A percentile compares a stretch with the other conserved stretches of the same genome.
These are phyloP conservation scores for Aureobasidium sp. DNA, from an alignment of 2,329 filamentous ascomycete genomes.

Conservation along the genomic window DNA sequence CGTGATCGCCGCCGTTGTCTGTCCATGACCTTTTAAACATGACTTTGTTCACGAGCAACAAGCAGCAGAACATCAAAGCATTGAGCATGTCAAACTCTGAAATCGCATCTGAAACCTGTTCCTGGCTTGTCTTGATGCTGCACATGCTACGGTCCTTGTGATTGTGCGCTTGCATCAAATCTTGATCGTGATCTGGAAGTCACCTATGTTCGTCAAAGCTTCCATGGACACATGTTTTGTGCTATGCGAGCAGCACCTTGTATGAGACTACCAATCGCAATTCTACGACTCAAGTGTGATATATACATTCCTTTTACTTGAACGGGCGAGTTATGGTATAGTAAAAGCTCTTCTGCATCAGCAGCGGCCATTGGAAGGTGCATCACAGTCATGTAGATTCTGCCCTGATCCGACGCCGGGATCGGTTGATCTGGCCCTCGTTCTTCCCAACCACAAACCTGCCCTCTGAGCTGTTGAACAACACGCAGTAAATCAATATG, in stretches of 20 bases:
- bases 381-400: neutral
- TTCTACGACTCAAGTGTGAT: neutral
- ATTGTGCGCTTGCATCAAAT: neutral
- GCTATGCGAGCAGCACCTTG: neutral
- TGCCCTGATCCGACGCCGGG: conserved; percentile 4
- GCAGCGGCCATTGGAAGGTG: neutral
- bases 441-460: neutral
- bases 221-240: neutral
- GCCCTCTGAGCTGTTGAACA: neutral
- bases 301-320: neutral
- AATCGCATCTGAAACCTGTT: neutral
- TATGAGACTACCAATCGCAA: neutral
- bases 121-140: neutral
- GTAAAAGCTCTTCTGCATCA: neutral
- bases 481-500: conserved; percentile 20
- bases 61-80: neutral
- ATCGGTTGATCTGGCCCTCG: neutral
- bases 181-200: neutral
- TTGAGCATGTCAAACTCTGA: neutral
- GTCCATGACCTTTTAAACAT: neutral
- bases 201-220: neutral
- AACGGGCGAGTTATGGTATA: neutral
- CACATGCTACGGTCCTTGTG: neutral
- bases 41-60: neutral
- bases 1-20: neutral